Evolutionary conservation across 192 early-diverging fungal species (phyloP), one percentile per base, ranked within the genome.

Genomic region (Gamsiella multidivaricata): DNA sequence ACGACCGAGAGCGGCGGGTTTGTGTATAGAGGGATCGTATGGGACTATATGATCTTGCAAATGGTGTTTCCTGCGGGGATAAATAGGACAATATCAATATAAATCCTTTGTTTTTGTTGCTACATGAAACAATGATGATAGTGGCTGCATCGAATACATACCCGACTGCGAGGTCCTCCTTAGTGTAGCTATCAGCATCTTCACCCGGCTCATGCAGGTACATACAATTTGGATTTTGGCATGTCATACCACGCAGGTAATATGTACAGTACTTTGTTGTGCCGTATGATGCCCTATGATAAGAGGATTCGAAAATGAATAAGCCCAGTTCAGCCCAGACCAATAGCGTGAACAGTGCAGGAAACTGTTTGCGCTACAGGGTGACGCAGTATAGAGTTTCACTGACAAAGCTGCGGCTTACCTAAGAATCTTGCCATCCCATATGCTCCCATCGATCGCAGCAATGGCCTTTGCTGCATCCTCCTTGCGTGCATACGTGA

Each of bases 181-280:
- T 96, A 3, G 91, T 92, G 66, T 91, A 95, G 64, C 94, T 94
- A 49, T 97, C 96, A 6, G 94, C 95, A 65, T 97, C 95, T 59
- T 96, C 92, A 5, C 94, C 94, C 33, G 90, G 89, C 79, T 96
- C 95, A 83, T 99, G 98, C 65, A 99, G 78, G 70, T 95, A 98
- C 89, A 96, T 95, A 79, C 98, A 99, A 17, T 87, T 89, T 0
- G 94, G 91, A 69, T 97, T 98, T 71, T 94, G 95, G 80, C 98
- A 99, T 5, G 85, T 79, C 70, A 95, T 94, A 61, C 89, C 92
- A 36, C 95, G 93, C 59, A 99, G 83, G 80, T 94, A 99, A 80
- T 94, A 96, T 8, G 96, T 92, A 75, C 98, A 99, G 80, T 99
- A 99, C 80, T 98, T 98, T 43, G 98, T 99, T 25, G 97, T 96